Evolutionary conservation across 352 stramenopile species (phyloP).

Genomic region (Pythium vanterpoolii): DNA sequence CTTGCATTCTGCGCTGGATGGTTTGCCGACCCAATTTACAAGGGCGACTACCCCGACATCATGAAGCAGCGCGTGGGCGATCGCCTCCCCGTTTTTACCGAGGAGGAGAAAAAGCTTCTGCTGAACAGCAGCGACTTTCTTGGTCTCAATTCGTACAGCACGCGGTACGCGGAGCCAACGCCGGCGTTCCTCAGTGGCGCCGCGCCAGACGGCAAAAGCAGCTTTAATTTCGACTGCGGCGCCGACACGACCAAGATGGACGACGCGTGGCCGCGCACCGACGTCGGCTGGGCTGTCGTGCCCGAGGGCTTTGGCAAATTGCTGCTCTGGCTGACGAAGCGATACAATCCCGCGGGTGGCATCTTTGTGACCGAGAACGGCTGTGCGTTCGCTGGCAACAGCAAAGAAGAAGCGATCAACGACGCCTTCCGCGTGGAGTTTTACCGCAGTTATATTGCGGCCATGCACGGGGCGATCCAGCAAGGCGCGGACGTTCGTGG

Average conservation of each 20-base stretch:
- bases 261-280: conserved; percentile 44
- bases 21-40: conserved; percentile 92
- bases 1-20: conserved; percentile 89
- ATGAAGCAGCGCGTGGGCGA: conserved; percentile 85
- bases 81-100: conserved; percentile 87
- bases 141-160: conserved; percentile 93
- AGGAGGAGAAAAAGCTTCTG: conserved; percentile 74
- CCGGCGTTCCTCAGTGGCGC: conserved; percentile 43
- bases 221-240: conserved; percentile 36
- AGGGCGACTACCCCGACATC: conserved; percentile 90
- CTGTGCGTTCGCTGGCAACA: neutral
- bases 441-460: conserved; percentile 68
- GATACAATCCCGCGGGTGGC: conserved; percentile 67
- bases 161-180: conserved; percentile 43
- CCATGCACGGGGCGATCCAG: conserved; percentile 53
- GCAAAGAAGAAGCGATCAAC: conserved; percentile 25
- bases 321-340: conserved; percentile 79
- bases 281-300: conserved; percentile 79
- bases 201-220: conserved; percentile 13
- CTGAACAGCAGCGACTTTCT: conserved; percentile 90
- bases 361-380: conserved; percentile 94
- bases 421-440: conserved; percentile 82
- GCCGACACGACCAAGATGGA: conserved; percentile 31
- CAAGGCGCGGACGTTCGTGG: conserved; percentile 62
- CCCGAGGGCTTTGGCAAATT: conserved; percentile 83